A percentile compares a stretch with the other conserved stretches of the same genome.
Evolutionary conservation across 768 basidiomycete species (phyloP).

Genomic region (Pulveroboletus ravenelii): DNA sequence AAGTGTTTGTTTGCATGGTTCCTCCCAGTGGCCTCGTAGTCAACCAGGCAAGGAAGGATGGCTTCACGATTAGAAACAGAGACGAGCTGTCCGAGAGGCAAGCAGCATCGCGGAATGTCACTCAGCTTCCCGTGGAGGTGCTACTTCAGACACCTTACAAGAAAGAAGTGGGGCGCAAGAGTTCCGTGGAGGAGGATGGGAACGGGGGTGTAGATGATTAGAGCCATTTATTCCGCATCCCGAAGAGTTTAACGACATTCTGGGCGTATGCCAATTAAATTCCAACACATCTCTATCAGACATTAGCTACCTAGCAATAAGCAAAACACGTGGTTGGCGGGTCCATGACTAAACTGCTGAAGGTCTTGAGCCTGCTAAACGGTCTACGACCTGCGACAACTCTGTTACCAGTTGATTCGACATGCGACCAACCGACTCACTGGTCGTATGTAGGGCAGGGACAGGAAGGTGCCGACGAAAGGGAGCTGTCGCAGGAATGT

Average conservation of each 20-base stretch:
- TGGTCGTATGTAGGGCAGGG: slow-evolving; percentile 80
- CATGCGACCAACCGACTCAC: slow-evolving; percentile 41
- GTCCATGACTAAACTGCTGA: slow-evolving; percentile 53
- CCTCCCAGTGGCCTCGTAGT: slow-evolving; percentile 48
- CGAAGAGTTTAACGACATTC: slow-evolving; percentile 1
- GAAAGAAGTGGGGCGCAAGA: slow-evolving; percentile 14
- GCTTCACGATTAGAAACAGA: slow-evolving; percentile 48
- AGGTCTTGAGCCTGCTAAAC: slow-evolving; percentile 73
- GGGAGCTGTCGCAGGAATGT: slow-evolving; percentile 96
- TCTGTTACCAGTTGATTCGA: slow-evolving; percentile 3
- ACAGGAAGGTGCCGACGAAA: slow-evolving; percentile 80
- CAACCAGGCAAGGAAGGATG: slow-evolving; percentile 42
- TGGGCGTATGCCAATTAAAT: slow-evolving; percentile 12
- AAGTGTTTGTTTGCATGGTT: not conserved
- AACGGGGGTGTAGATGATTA: not conserved
- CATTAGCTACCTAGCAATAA: slow-evolving; percentile 7
- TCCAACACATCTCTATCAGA: slow-evolving; percentile 6
- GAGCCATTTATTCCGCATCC: not conserved
- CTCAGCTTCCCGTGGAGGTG: not conserved
- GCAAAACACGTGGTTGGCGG: not conserved
- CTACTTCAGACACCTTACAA: slow-evolving; percentile 1
- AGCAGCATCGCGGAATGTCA: not conserved
- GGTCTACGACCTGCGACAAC: slow-evolving; percentile 60
- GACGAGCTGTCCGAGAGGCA: slow-evolving; percentile 36
- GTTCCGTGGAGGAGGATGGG: slow-evolving; percentile 11